Percentiles rank a stretch among this genome's conserved stretches.
phyloP scores from a whole-genome alignment of 805 yeast genomes.

The Tetrapisispora nanseiensis region DNA sequence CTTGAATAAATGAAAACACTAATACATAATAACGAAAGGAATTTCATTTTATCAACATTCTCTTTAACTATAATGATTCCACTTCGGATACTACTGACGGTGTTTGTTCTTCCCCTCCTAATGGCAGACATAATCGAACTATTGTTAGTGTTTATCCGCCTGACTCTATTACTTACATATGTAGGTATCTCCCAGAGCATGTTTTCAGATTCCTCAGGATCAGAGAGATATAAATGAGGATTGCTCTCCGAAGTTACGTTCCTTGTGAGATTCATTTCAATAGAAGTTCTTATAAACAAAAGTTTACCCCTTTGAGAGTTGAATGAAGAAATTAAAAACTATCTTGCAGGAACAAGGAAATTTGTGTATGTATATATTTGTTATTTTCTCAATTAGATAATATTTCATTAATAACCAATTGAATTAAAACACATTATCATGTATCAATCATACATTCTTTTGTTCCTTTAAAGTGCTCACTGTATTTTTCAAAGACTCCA shows the following conservation, averaged over 20 bases:
- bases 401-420: too few species aligned
- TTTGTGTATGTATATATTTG: too few species aligned
- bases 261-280: neutral
- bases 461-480: neutral
- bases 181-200: constrained; percentile 2
- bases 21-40: constrained; percentile 15
- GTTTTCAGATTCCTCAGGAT: neutral
- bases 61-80: constrained; percentile 21
- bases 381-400: too few species aligned
- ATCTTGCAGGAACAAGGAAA: too few species aligned
- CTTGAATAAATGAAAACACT: constrained; percentile 29
- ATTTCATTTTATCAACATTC: constrained; percentile 26
- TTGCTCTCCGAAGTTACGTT: neutral
- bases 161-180: neutral
- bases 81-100: constrained; percentile 23
- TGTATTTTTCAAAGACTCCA: neutral
- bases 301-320: too few species aligned
- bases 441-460: too few species aligned
- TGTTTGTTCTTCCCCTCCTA: constrained; percentile 23
- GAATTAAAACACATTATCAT: too few species aligned
- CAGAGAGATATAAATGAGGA: constrained; percentile 1
- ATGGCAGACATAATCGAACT: constrained; percentile 1
- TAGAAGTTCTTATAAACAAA: neutral
- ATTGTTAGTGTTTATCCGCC: neutral
- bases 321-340: too few species aligned